phyloP scores from a whole-genome alignment of 352 stramenopile species.

The Thalassiosira livingstoniorum region DNA sequence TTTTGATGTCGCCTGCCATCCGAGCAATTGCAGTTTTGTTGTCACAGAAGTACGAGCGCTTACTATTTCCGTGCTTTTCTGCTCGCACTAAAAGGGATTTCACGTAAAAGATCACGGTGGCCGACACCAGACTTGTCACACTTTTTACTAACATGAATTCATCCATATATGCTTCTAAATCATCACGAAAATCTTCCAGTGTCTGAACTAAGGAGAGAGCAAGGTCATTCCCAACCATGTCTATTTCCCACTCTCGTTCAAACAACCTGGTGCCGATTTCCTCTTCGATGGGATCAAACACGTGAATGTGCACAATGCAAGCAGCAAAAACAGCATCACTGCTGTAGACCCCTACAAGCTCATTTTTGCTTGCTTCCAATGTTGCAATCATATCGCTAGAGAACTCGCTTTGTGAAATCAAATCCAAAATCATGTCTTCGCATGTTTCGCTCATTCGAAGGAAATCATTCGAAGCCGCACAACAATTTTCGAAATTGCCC shows the following conservation, averaged over 20 bases:
- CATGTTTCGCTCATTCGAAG: slow-evolving; percentile 83
- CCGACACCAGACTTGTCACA: slow-evolving; percentile 75
- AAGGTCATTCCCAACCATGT: slow-evolving; percentile 79
- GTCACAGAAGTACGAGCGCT: slow-evolving; percentile 65
- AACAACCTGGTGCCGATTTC: slow-evolving; percentile 78
- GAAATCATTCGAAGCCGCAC: slow-evolving; percentile 84
- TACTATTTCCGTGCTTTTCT: slow-evolving; percentile 69
- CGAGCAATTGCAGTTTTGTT: slow-evolving; percentile 66
- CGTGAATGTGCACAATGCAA: slow-evolving; percentile 78
- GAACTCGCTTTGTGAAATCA: slow-evolving; percentile 76
- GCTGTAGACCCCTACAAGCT: slow-evolving; percentile 77
- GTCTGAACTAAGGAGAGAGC: slow-evolving; percentile 79
- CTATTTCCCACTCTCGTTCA: slow-evolving; percentile 71
- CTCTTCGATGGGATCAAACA: slow-evolving; percentile 84
- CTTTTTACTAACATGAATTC: slow-evolving; percentile 84
- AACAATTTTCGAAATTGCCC: slow-evolving; percentile 82
- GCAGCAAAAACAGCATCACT: slow-evolving; percentile 81
- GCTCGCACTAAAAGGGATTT: slow-evolving; percentile 71
- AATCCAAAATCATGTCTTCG: slow-evolving; percentile 77
- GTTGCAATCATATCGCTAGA: slow-evolving; percentile 61
- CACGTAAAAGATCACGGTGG: slow-evolving; percentile 82
- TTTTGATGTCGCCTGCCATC: slow-evolving; percentile 78
- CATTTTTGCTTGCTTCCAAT: slow-evolving; percentile 72
- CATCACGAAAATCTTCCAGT: slow-evolving; percentile 83
- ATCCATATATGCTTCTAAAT: slow-evolving; percentile 81